Base-by-base conservation (phyloP, 2,329 filamentous ascomycete genomes). In the Truncatella angustata region DNA sequence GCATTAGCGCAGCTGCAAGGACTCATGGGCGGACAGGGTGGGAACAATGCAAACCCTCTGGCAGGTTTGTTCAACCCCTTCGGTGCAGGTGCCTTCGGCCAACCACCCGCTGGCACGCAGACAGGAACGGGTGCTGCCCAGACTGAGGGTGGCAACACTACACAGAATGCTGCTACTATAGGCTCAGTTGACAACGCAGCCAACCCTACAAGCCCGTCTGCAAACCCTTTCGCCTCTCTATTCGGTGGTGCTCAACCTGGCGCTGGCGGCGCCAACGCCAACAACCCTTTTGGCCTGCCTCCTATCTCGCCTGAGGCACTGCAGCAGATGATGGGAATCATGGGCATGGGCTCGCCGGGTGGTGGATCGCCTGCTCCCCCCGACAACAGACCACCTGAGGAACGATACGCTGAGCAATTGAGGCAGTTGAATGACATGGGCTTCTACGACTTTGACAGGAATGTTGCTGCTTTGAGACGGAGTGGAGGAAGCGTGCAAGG, bases 371-470 rank as follows among this genome's bases (percentile, higher is more conserved):
- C 80, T 11, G 72, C 81, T 16, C 88, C 91, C 4, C 71, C 80
- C 3, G 94, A 99, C 71, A 96, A 80, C 64, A 82, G 93, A 56
- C 92, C 94, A 4, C 93, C 94, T 0, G 94, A 99, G 76, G 94
- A 97, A 71, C 79, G 90, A 54, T 99, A 96, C 63, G 91, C 89
- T 3, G 86, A 90, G 28, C 93, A 99, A 72, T 77, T 99, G 46
- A 80, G 91, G 54, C 74, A 97, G 73, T 75, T 99, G 56, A 99
- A 99, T 69, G 94, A 97, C 59, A 99, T 99, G 94, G 94, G 94
- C 3, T 99, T 99, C 73, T 96, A 85, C 67, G 92, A 99, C 66
- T 99, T 97, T 65, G 93, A 99, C 49, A 78, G 89, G 60, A 99
- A 99, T 62, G 84, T 99, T 28, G 85, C 88, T 51, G 94, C 94